Evolutionary conservation across 1,284 basidiomycete species (phyloP).

Genomic region (Apiotrichum akiyoshidainum): DNA sequence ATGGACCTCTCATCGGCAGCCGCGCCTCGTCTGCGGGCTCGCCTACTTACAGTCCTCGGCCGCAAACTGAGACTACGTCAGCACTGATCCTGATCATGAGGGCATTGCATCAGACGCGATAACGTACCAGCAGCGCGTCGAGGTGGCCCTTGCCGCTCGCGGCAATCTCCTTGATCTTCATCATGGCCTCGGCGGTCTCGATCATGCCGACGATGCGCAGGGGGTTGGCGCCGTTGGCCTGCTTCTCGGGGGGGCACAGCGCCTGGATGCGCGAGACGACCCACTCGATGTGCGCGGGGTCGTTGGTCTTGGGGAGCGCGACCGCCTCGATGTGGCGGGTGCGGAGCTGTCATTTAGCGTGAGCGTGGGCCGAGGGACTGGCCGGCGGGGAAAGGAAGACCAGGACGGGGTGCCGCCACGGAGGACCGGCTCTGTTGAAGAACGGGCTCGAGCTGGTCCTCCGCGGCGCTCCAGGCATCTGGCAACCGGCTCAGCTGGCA

Average conservation of each 20-base stretch:
- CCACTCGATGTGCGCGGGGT: slow-evolving; percentile 61
- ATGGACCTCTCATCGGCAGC: too few species aligned
- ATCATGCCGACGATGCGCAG: slow-evolving; percentile 70
- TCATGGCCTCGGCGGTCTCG: slow-evolving; percentile 66
- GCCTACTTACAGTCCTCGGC: slow-evolving; percentile 74
- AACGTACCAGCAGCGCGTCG: slow-evolving; percentile 37
- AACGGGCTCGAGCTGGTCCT: too few species aligned
- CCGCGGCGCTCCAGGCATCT: too few species aligned
- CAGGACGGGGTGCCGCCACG: too few species aligned
- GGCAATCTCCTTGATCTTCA: slow-evolving; percentile 37
- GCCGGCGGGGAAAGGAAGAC: background rate
- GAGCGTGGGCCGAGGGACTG: background rate
- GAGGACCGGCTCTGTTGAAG: too few species aligned
- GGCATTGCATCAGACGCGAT: slow-evolving; percentile 36
- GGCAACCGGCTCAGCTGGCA: too few species aligned
- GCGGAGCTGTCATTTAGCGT: slow-evolving; percentile 32
- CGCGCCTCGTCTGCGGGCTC: background rate
- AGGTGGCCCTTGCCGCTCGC: slow-evolving; percentile 38
- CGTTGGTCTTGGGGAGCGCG: slow-evolving; percentile 75
- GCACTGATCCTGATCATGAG: slow-evolving; percentile 34
- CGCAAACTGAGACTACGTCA: slow-evolving; percentile 72
- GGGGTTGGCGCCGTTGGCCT: slow-evolving; percentile 37
- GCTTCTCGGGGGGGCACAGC: slow-evolving; percentile 29
- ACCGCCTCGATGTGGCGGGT: slow-evolving; percentile 57
- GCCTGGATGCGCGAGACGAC: slow-evolving; percentile 56